Evolutionary conservation across 1,139 yeast genomes (phyloP).

Genomic region (Waltiozyma solani): DNA sequence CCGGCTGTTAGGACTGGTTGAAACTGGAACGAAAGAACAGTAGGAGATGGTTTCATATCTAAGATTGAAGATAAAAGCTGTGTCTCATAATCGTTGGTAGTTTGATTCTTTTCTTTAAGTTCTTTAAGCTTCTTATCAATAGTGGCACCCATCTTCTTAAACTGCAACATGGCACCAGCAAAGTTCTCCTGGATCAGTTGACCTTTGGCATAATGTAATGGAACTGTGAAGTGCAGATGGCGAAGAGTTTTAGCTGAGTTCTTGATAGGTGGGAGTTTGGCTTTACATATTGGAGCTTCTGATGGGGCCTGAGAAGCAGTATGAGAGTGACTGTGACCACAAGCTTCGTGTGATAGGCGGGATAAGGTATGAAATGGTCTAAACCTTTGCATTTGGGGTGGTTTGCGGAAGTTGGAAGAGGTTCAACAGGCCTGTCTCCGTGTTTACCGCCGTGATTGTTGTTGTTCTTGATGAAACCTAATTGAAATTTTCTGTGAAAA

Average conservation of each 20-base stretch:
- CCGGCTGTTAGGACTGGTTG: slow-evolving; percentile 86
- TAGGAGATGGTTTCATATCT: slow-evolving; percentile 49
- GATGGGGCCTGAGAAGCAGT: not conserved
- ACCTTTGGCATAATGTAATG: slow-evolving; percentile 48
- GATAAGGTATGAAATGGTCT: not conserved
- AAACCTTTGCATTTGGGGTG: not conserved
- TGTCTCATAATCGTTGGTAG: slow-evolving; percentile 36
- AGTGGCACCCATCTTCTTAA: slow-evolving; percentile 44
- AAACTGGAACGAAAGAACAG: slow-evolving; percentile 71
- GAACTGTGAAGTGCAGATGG: slow-evolving; percentile 54
- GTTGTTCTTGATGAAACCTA: no score
- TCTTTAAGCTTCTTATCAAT: slow-evolving; percentile 31
- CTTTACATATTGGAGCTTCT: not conserved
- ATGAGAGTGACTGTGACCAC: not conserved
- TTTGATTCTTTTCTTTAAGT: slow-evolving; percentile 31
- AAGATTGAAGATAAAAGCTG: slow-evolving; percentile 33
- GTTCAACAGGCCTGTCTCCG: no score
- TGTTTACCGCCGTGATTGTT: no score
- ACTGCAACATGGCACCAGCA: slow-evolving; percentile 52
- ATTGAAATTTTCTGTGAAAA: no score
- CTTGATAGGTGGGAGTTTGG: slow-evolving; percentile 19
- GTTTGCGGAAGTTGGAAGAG: no score
- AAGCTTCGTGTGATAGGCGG: not conserved
- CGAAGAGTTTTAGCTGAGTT: slow-evolving; percentile 32
- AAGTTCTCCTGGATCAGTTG: slow-evolving; percentile 50